Percentiles rank a stretch among this genome's conserved stretches.
phyloP scores from a whole-genome alignment of 2,329 filamentous ascomycete species.

The Epichloe uncinata region DNA sequence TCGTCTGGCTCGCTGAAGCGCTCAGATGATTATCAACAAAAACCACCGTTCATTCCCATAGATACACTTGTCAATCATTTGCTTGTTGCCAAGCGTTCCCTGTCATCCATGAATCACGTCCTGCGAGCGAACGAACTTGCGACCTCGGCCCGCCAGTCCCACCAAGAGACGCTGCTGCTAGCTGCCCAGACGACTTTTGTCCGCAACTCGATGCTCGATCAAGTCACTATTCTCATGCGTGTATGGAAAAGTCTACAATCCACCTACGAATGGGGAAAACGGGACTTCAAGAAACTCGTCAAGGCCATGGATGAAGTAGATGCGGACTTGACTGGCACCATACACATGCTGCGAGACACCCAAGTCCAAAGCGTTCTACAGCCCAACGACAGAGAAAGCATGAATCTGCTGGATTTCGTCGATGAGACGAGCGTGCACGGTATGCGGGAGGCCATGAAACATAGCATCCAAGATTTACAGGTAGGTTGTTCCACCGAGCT shows the following conservation, averaged over 20 bases:
- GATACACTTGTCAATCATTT: constrained; percentile 75
- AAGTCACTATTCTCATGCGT: constrained; percentile 37
- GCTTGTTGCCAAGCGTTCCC: constrained; percentile 72
- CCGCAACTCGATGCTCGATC: constrained; percentile 44
- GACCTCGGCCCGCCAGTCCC: constrained; percentile 55
- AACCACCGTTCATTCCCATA: constrained; percentile 28
- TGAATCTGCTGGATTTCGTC: constrained; percentile 62
- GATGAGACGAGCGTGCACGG: constrained; percentile 56
- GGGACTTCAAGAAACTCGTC: constrained; percentile 48
- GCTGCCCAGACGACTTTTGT: constrained; percentile 58
- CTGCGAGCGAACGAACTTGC: constrained; percentile 80
- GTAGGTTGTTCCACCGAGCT: constrained; percentile 22
- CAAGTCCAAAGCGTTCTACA: constrained; percentile 51
- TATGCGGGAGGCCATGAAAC: constrained; percentile 53
- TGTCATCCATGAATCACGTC: constrained; percentile 72
- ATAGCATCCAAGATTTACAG: constrained; percentile 58
- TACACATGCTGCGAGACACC: constrained; percentile 50
- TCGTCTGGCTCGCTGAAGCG: constrained; percentile 22
- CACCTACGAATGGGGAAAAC: constrained; percentile 44
- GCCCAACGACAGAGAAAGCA: constrained; percentile 42
- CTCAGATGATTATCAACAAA: constrained; percentile 12
- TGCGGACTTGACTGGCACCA: constrained; percentile 49
- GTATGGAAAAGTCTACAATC: constrained; percentile 37
- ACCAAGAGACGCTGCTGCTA: constrained; percentile 68
- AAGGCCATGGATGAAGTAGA: constrained; percentile 54